Base-by-base conservation (phyloP, 179 eudicot species). In the Patellifolia procumbens region DNA sequence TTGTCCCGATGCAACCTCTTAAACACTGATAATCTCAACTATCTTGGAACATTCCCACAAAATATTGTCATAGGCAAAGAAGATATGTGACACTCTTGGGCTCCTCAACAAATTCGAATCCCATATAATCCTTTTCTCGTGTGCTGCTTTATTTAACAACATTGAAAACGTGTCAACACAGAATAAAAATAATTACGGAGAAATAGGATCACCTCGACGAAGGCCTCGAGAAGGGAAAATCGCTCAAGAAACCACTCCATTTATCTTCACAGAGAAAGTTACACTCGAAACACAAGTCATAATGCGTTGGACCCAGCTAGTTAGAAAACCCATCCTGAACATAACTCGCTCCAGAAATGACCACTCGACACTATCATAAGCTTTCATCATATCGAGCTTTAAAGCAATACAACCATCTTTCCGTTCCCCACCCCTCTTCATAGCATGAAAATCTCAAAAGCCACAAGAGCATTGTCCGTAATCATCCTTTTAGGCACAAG, bases 51-150 rank as follows among this genome's bases (percentile, higher is more conserved):
- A 51, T 51, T 51, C 56, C 0, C 1, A 51, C 63, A 58, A 22
- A n/a, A 58, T 58, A 13, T 29, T 58, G 63, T 58, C 63, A 58
- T 58, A 28, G 16, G 63, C 63, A 58, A 58, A 58, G 31, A 58
- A 58, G n/a, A 58, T n/a, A 13, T 58, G 63, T 9, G 63, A 20
- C 5, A 58, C 63, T 26, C 9, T 16, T 5, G 63, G 2, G 63
- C 63, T 29, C 63, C 63, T 6, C 9, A 6, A 26, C 63, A 58
- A 13, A 58, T 24, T 22, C 63, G 1, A 6, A 22, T 0, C 2
- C 63, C 63, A 58, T 22, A 29, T 4, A 58, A 5, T n/a, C 3
- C 31, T 26, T 0, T 22, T 58, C 8, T 2, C 31, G 29, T n/a
- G 11, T n/a, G 16, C 29, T 3, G 63, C 63, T 26, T 26, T 58